Evolutionary conservation across 495 filamentous ascomycete species (phyloP).

Genomic region (Aspergillus panamensis): DNA sequence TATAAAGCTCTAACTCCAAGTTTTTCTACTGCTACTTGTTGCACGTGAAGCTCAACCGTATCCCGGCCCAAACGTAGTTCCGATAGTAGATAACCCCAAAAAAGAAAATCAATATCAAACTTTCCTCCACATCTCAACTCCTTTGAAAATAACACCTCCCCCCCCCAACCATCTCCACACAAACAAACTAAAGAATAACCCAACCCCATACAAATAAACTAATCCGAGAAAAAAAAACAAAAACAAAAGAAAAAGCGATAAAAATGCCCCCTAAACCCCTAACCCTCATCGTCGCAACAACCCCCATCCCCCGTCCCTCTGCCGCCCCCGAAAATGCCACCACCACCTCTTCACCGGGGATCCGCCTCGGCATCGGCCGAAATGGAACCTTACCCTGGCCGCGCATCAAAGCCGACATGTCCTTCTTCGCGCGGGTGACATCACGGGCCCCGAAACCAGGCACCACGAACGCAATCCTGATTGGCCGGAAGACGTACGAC

Average conservation of each 20-base stretch:
- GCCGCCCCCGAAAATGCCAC: slow-evolving; percentile 38
- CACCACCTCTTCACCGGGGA: slow-evolving; percentile 43
- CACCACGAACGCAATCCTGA: slow-evolving; percentile 76
- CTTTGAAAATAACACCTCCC: background rate
- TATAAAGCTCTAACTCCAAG: too few relatives aligned
- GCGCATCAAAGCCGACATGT: slow-evolving; percentile 81
- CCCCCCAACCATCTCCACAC: background rate
- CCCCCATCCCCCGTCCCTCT: slow-evolving; percentile 30
- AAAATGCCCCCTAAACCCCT: slow-evolving; percentile 28
- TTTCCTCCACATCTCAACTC: background rate
- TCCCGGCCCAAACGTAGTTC: background rate
- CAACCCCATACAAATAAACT: background rate
- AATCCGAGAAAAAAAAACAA: background rate
- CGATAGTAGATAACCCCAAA: background rate
- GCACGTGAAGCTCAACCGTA: too few relatives aligned
- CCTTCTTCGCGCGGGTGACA: slow-evolving; percentile 88
- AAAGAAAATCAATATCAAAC: background rate
- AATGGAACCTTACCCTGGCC: slow-evolving; percentile 84
- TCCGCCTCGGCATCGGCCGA: slow-evolving; percentile 78
- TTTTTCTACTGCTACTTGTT: too few relatives aligned
- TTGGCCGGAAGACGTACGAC: slow-evolving; percentile 96
- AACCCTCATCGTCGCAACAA: slow-evolving; percentile 45
- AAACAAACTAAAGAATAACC: slow-evolving; percentile 2
- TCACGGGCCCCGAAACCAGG: slow-evolving; percentile 50
- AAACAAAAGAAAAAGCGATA: slow-evolving; percentile 21